Base-by-base conservation (phyloP, 306 rosid species). In the Vicia faba region DNA sequence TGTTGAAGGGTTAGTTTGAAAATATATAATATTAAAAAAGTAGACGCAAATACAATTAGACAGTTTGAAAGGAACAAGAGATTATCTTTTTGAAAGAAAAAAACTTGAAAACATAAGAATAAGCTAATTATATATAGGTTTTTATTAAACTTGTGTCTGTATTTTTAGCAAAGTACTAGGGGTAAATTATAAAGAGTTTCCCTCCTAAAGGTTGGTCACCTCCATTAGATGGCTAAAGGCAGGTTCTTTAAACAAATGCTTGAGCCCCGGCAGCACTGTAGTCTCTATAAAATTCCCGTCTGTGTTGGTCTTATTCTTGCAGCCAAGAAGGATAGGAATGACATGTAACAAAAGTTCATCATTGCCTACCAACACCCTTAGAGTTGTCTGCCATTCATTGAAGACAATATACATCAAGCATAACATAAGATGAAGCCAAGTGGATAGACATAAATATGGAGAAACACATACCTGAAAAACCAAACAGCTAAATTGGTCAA, bases 201-300 rank as follows among this genome's bases (percentile, higher is more conserved):
- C 50, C 46, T 45, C 19, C 28, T 33, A 31, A 48, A 55, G 19
- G 66, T 55, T 60, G 60, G 80, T 80, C 77, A 92, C 98, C 97
- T 88, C 98, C 97, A 89, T 88, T 68, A 89, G 85, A 86, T 75
- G 98, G 78, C 98, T 89, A 79, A 75, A 93, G 12, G 87, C 75
- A 49, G 85, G 76, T 73, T 92, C 93, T 78, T 86, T 88, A 74
- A 86, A 73, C 82, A 89, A 78, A 74, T 71, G 54, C 45, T 74
- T 29, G 77, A 86, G 72, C 31, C 81, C 54, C 62, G 69, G 77
- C 39, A 60, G 84, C 4, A 50, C 66, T 46, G 59, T 60, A 16
- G 44, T 18, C 68, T 77, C 77, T 64, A 86, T 67, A 63, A 70
- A 70, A 62, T 57, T 64, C 11, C 84, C 98, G 50, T 82, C 88